These are phyloP conservation scores for Pseudophaeomoniella oleicola DNA, from an alignment of 2,329 filamentous ascomycete species.

Conservation along the genomic window DNA sequence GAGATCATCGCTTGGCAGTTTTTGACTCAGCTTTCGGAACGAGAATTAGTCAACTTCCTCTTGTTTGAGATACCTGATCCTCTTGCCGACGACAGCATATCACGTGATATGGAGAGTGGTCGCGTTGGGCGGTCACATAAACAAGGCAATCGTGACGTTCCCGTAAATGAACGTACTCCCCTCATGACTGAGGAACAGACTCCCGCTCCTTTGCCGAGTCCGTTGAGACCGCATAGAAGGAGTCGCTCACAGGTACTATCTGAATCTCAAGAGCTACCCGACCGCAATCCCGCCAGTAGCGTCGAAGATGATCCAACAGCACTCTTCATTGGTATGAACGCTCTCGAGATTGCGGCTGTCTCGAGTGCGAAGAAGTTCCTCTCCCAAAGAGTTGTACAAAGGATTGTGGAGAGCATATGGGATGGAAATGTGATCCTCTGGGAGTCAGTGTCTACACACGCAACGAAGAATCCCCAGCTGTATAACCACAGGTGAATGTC, in stretches of 20 bases:
- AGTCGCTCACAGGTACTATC: conserved; percentile 2
- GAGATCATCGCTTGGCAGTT: conserved; percentile 51
- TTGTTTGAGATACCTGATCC: conserved; percentile 34
- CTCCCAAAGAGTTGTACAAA: conserved; percentile 65
- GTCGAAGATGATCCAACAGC: conserved; percentile 50
- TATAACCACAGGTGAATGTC: conserved; percentile 50
- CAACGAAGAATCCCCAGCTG: conserved; percentile 60
- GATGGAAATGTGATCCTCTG: conserved; percentile 77
- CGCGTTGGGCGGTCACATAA: not conserved
- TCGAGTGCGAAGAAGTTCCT: conserved; percentile 74
- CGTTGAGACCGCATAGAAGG: conserved; percentile 1
- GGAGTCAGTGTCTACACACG: conserved; percentile 59
- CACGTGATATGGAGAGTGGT: conserved; percentile 6
- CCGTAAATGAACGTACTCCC: not conserved
- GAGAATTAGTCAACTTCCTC: conserved; percentile 42
- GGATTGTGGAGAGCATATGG: conserved; percentile 74
- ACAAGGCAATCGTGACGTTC: not conserved
- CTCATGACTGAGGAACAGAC: conserved; percentile 6
- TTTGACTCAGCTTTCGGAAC: conserved; percentile 38
- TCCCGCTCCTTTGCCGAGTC: conserved; percentile 1
- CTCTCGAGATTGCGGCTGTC: conserved; percentile 72
- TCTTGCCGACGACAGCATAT: conserved; percentile 3
- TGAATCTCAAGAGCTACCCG: not conserved
- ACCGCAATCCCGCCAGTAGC: conserved; percentile 19
- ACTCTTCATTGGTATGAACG: conserved; percentile 67